These are phyloP conservation scores for Elongisporangium senticosum DNA, from an alignment of 352 stramenopile genomes.

Conservation along the genomic window DNA sequence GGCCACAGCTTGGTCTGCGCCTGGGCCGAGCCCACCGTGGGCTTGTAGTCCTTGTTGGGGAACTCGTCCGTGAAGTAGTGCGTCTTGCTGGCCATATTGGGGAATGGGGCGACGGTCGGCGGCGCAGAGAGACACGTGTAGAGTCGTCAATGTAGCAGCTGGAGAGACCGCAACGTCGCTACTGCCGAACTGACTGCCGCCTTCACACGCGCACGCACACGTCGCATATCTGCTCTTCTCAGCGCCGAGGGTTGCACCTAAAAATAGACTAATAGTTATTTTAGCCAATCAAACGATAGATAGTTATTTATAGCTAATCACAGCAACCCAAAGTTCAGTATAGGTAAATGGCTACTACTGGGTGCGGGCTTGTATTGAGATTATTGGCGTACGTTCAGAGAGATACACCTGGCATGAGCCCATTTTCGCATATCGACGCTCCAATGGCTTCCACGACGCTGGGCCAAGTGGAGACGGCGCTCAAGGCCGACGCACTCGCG, in stretches of 20 bases:
- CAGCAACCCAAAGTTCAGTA: background rate
- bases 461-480: constrained; percentile 24
- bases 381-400: background rate
- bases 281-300: background rate
- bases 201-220: background rate
- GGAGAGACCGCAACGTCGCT: no score
- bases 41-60: constrained; percentile 59
- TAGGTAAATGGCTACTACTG: background rate
- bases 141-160: background rate
- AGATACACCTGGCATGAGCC: no score
- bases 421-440: background rate
- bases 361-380: background rate
- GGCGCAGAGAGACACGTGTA: background rate
- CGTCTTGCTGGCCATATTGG: constrained; percentile 7
- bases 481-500: constrained; percentile 46
- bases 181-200: background rate
- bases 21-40: constrained; percentile 52
- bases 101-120: background rate
- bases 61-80: constrained; percentile 72
- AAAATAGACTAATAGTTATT: background rate
- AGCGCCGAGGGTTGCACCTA: background rate
- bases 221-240: background rate
- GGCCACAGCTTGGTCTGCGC: constrained; percentile 64
- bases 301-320: background rate
- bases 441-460: background rate